Evolutionary conservation across 2,329 filamentous ascomycete species (phyloP).

Genomic region (Neonectria punicea): DNA sequence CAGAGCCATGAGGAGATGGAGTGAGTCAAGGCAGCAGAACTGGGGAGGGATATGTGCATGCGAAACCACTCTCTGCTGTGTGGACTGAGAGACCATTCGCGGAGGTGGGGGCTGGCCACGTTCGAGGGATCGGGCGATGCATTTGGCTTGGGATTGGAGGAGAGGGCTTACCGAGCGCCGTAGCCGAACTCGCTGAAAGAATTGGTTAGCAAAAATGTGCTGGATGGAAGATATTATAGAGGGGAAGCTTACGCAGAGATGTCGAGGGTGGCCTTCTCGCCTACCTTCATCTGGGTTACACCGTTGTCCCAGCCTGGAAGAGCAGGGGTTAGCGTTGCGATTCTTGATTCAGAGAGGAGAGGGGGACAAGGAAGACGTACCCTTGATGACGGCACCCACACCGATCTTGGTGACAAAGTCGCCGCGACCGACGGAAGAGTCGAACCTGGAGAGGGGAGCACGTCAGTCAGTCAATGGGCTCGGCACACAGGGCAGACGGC

Average conservation of each 20-base stretch:
- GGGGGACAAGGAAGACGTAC: conserved; percentile 57
- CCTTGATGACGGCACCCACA: conserved; percentile 84
- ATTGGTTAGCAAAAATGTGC: conserved; percentile 29
- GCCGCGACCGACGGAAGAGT: conserved; percentile 81
- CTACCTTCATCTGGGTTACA: conserved; percentile 85
- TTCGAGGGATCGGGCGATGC: conserved; percentile 59
- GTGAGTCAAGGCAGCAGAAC: background rate
- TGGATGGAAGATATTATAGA: background rate
- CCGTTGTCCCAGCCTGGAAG: conserved; percentile 83
- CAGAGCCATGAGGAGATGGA: background rate
- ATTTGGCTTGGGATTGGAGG: conserved; percentile 20
- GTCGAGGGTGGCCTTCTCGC: conserved; percentile 86
- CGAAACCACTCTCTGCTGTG: background rate
- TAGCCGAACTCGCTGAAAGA: conserved; percentile 70
- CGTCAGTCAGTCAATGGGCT: conserved; percentile 18
- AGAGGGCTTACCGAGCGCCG: conserved; percentile 64
- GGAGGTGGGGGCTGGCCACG: background rate
- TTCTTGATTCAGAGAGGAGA: background rate
- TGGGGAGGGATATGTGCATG: background rate
- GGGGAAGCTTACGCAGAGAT: background rate
- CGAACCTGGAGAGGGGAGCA: conserved; percentile 73
- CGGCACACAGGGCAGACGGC: background rate
- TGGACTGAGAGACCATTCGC: background rate
- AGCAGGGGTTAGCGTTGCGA: background rate
- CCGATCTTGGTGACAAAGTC: conserved; percentile 85